Conservation (phyloP, 371 early-diverging fungal genomes). For the Cokeromyces recurvatus region DNA sequence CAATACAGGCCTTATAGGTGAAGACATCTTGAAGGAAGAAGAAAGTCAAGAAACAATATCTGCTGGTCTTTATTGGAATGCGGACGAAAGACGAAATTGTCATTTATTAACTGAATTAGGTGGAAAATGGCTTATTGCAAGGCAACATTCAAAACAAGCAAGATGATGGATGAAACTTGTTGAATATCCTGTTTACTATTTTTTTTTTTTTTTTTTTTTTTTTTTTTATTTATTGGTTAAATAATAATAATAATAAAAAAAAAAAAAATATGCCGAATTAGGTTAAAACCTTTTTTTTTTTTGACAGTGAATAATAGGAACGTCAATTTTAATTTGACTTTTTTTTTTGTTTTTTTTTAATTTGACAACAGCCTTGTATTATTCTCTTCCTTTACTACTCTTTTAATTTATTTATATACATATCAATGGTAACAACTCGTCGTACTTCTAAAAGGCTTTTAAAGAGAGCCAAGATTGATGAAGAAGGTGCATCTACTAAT, state of each 20-base stretch:
- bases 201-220: too few relatives aligned
- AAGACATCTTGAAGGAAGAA: neutral
- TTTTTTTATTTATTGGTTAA: neutral
- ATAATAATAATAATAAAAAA: neutral
- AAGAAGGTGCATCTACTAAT: neutral
- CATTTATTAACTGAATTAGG: conserved; percentile 32
- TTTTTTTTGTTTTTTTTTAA: too few relatives aligned
- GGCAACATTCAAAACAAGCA: too few relatives aligned
- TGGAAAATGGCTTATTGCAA: conserved; percentile 42
- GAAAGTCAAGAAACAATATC: too few relatives aligned
- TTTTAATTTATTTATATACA: neutral
- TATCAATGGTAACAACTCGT: neutral
- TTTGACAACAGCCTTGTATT: conserved; percentile 1
- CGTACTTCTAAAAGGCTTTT: neutral
- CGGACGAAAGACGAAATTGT: conserved; percentile 27
- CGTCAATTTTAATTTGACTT: too few relatives aligned
- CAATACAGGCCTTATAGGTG: neutral
- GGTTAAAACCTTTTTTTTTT: neutral
- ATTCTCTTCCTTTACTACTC: neutral
- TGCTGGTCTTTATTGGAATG: conserved; percentile 22
- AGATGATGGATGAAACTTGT: too few relatives aligned
- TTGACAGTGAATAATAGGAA: too few relatives aligned
- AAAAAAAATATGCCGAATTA: neutral
- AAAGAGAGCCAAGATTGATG: neutral
- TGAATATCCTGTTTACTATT: too few relatives aligned